Base-by-base conservation (phyloP, 768 basidiomycete species). In the Austroboletus festivus region DNA sequence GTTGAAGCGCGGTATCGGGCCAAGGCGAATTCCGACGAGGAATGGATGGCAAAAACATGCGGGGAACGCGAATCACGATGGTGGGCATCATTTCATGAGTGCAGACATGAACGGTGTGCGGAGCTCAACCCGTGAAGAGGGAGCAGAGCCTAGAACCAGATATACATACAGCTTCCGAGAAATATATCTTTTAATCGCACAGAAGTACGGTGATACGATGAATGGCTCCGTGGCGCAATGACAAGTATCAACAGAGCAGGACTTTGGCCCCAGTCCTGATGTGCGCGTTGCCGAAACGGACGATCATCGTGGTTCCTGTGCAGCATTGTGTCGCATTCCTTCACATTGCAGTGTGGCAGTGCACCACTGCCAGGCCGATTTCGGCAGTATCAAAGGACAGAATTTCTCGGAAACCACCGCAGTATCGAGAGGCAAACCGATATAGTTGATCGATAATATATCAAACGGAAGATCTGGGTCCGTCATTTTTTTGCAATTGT, bases 261-360 rank as follows among this genome's bases (percentile, higher is more conserved):
- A 33, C 31, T 13, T 13, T 33, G 31, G 13, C 31, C 31, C 15
- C 4, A 13, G 15, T 13, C 31, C 31, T 33, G 31, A 15, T 13
- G 4, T 33, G 31, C n/a, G n/a, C n/a, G n/a, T n/a, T n/a, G n/a
- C n/a, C n/a, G n/a, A n/a, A n/a, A n/a, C n/a, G n/a, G n/a, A n/a
- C n/a, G n/a, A n/a, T n/a, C n/a, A n/a, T n/a, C n/a, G n/a, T n/a
- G n/a, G n/a, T n/a, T 56, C 22, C 62, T 3, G 74, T 72, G 16
- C 76, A 74, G 41, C 40, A 63, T 24, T 24, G 71, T 71, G 39
- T 72, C 69, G 58, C 78, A 81, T 6, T 75, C 78, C 10, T n/a
- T n/a, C n/a, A n/a, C n/a, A n/a, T n/a, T n/a, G n/a, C 28, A 82
- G 5, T 59, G 66, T 15, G 82, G 53, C 3, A 68, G 56, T 20